A percentile compares a stretch with the other conserved stretches of the same genome.
Conservation (phyloP, 1,284 basidiomycete genomes). For the Cerrena zonata region DNA sequence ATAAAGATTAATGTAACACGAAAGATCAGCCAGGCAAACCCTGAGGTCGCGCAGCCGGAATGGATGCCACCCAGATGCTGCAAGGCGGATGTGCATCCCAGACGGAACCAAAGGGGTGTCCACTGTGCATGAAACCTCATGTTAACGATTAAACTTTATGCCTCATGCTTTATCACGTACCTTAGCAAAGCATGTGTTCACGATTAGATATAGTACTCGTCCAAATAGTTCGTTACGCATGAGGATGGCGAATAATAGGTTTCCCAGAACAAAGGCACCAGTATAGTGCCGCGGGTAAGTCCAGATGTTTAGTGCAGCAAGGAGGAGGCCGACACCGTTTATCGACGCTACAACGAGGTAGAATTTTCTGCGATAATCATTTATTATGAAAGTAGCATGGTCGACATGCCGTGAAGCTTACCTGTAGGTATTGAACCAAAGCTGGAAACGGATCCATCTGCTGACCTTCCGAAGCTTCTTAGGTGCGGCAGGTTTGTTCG, state of each 20-base stretch:
- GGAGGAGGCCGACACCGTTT: conserved; percentile 45
- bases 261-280: conserved; percentile 56
- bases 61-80: conserved; percentile 70
- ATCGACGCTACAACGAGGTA: conserved; percentile 47
- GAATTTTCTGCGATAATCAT: conserved; percentile 44
- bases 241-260: conserved; percentile 35
- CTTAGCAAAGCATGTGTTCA: conserved; percentile 61
- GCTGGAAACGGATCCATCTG: conserved; percentile 45
- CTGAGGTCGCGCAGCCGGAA: conserved; percentile 62
- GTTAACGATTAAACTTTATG: neutral
- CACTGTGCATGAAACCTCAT: conserved; percentile 36
- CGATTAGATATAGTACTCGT: conserved; percentile 49
- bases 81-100: conserved; percentile 55
- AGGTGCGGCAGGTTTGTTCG: conserved; percentile 15
- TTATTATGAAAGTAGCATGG: neutral
- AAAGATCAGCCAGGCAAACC: conserved; percentile 60
- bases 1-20: conserved; percentile 48
- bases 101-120: conserved; percentile 56
- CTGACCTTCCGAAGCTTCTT: conserved; percentile 26
- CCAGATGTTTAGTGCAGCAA: conserved; percentile 50
- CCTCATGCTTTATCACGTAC: conserved; percentile 24
- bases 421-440: conserved; percentile 68
- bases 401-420: conserved; percentile 23
- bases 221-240: conserved; percentile 55
- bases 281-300: conserved; percentile 54